These are phyloP conservation scores for Kazachstania martiniae DNA, from an alignment of 805 yeast genomes.

Conservation along the genomic window DNA sequence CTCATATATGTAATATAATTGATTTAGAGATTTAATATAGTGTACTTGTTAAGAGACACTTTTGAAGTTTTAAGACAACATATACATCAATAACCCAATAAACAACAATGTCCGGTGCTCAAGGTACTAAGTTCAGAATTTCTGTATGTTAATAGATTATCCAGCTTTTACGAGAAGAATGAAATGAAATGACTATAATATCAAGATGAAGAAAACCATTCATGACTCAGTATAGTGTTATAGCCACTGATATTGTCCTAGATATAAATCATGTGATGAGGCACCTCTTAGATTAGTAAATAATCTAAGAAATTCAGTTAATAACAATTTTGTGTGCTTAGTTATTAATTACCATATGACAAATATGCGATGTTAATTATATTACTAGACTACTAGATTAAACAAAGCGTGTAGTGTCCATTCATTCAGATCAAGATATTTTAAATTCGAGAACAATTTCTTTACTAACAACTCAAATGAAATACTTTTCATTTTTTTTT, in stretches of 20 bases:
- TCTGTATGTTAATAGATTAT: slow-evolving; percentile 90
- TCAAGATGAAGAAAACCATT: background rate
- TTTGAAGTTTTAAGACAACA: background rate
- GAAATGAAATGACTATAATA: background rate
- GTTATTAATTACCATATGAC: too few relatives aligned
- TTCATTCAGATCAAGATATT: too few relatives aligned
- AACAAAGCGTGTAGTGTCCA: too few relatives aligned
- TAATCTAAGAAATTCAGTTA: too few relatives aligned
- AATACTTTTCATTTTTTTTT: slow-evolving; percentile 5
- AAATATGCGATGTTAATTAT: too few relatives aligned
- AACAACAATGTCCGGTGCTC: slow-evolving; percentile 80
- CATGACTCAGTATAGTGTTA: too few relatives aligned
- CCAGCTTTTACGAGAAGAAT: background rate
- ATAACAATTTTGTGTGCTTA: too few relatives aligned
- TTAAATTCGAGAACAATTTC: background rate
- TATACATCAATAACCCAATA: slow-evolving; percentile 4
- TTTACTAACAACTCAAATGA: background rate
- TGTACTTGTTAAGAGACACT: background rate
- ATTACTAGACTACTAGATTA: too few relatives aligned
- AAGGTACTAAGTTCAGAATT: slow-evolving; percentile 99
- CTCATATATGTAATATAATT: too few relatives aligned
- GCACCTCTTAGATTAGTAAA: too few relatives aligned
- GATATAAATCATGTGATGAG: too few relatives aligned
- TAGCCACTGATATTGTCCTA: too few relatives aligned
- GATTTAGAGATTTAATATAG: background rate